Base-by-base conservation (phyloP, 2,329 filamentous ascomycete genomes). In the Dothiorella sarmentorum region DNA sequence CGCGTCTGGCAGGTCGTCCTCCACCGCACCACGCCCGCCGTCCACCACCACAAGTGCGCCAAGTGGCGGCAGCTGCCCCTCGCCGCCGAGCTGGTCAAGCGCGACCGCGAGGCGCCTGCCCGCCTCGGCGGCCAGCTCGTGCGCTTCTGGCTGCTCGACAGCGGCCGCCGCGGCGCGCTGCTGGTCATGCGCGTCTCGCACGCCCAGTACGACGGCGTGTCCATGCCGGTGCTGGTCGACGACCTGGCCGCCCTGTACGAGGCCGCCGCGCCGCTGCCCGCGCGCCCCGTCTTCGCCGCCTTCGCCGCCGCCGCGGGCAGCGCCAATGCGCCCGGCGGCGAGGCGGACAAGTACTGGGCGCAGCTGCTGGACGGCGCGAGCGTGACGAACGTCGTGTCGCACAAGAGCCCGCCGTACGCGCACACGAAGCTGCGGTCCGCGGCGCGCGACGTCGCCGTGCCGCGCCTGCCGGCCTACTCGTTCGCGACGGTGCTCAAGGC, bases 401-500 rank as follows among this genome's bases (percentile, higher is more conserved):
- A 47, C 44, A 47, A 47, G 27, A 20, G 26, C n/a, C 44, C 44
- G 44, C 44, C 44, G 27, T 31, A 47, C 44, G 44, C 44, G n/a
- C 26, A 47, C 44, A 47, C 44, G 7, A 47, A 47, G 44, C 15
- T 47, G 7, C 26, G 26, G 26, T 11, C 9, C n/a, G 3, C 33
- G 17, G n/a, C 26, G n/a, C 44, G 44, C 44, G 44, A 47, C 26
- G 20, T 47, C 27, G 6, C 26, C 17, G 15, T 13, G n/a, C 44
- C 44, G 27, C 44, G n/a, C n/a, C 26, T 15, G 26, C 26, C 3
- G 9, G 27, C 43, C 7, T 31, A 26, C n/a, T 31, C 44, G 27
- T 47, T 47, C 44, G 44, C 44, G 24, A 78, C 75, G 0, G 56
- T 78, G 18, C 66, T 79, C 63, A 78, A 79, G 58, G 75, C 74